Conservation (phyloP, 768 basidiomycete species). For the Boletellus emodensis region DNA sequence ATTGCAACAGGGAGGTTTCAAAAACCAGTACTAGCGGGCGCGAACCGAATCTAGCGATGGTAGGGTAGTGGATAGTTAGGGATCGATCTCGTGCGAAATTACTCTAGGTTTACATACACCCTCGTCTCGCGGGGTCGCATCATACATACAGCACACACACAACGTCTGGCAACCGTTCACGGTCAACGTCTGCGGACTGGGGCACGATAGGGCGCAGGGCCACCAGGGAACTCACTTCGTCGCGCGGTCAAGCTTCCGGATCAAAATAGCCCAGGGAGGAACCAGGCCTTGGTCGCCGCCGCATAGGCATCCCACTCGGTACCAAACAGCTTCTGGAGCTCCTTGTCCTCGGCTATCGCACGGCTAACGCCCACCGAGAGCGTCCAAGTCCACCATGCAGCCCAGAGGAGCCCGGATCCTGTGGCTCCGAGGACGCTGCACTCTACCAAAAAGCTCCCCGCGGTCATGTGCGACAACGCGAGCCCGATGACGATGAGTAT, state of each 20-base stretch:
- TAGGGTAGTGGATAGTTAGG: neutral
- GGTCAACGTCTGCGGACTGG: too few relatives aligned
- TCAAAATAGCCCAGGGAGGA: conserved; percentile 45
- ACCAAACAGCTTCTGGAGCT: conserved; percentile 44
- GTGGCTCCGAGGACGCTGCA: conserved; percentile 27
- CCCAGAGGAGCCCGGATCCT: conserved; percentile 35
- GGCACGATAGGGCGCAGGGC: too few relatives aligned
- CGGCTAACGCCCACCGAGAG: conserved; percentile 46
- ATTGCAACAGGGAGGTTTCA: too few relatives aligned
- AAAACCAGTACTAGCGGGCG: neutral
- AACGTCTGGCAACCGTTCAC: neutral
- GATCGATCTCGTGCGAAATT: neutral
- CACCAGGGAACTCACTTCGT: neutral
- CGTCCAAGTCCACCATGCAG: conserved; percentile 49
- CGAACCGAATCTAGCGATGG: neutral
- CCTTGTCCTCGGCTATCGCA: conserved; percentile 47
- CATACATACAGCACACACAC: too few relatives aligned
- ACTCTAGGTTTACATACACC: neutral
- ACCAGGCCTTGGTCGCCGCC: conserved; percentile 43
- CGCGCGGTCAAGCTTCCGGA: neutral
- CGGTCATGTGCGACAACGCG: conserved; percentile 42
- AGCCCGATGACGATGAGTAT: conserved; percentile 46
- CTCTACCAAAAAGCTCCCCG: conserved; percentile 46
- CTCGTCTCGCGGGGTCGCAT: neutral
- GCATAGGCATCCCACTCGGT: conserved; percentile 49